Percentiles rank a stretch among this genome's conserved stretches.
These are phyloP conservation scores for Seiridium cupressi DNA, from an alignment of 2,329 filamentous ascomycete species.

Conservation along the genomic window DNA sequence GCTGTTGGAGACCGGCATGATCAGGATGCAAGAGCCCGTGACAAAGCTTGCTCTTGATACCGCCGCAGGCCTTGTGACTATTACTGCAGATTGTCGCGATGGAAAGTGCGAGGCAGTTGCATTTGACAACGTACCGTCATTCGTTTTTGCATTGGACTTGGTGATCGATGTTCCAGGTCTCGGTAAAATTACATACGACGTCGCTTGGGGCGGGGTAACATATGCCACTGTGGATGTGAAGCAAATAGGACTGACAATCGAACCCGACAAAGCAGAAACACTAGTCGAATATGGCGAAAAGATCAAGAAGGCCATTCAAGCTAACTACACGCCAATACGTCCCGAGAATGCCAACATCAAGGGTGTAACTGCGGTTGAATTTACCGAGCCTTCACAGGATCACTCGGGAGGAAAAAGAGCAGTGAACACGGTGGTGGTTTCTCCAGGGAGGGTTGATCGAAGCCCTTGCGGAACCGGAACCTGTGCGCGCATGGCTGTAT, in stretches of 20 bases:
- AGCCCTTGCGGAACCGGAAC: conserved; percentile 46
- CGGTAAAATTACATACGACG: conserved; percentile 36
- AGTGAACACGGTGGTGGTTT: conserved; percentile 40
- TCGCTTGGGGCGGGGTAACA: conserved; percentile 46
- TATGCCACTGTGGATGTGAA: conserved; percentile 39
- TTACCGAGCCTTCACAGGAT: not conserved
- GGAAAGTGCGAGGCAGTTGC: not conserved
- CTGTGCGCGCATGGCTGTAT: conserved; percentile 38
- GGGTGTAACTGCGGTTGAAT: not conserved
- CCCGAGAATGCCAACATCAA: conserved; percentile 32
- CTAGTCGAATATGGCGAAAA: conserved; percentile 39
- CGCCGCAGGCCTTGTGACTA: not conserved
- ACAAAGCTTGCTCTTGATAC: conserved; percentile 28
- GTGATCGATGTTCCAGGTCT: conserved; percentile 38
- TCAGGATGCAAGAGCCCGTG: conserved; percentile 41
- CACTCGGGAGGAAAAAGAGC: conserved; percentile 24
- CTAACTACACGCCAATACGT: conserved; percentile 32
- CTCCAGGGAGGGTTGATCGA: conserved; percentile 41
- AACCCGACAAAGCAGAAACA: conserved; percentile 27
- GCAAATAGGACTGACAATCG: conserved; percentile 32
- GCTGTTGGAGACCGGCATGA: conserved; percentile 44
- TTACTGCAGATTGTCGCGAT: not conserved
- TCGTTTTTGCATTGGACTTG: conserved; percentile 27
- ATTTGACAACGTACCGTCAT: not conserved
- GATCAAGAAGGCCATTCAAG: conserved; percentile 38